Base-by-base conservation (phyloP, 1,284 basidiomycete genomes). In the Puccinia novopanici region DNA sequence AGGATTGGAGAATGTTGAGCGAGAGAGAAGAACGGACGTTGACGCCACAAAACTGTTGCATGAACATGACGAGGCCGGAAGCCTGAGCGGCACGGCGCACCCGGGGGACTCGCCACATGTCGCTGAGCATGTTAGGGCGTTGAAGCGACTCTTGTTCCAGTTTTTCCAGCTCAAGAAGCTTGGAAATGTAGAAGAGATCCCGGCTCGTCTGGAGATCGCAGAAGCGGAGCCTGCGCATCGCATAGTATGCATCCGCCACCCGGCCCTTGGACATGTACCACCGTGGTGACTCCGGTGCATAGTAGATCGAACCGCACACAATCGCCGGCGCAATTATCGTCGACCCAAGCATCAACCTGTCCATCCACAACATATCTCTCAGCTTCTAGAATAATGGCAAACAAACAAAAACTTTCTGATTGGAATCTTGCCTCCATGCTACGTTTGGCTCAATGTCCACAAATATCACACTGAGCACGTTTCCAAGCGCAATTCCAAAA, bases 81-180 rank as follows among this genome's bases (percentile, higher is more conserved):
- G n/a, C n/a, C n/a, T n/a, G n/a, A n/a, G n/a, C n/a, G n/a, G n/a
- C n/a, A n/a, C n/a, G n/a, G n/a, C n/a, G n/a, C n/a, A n/a, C n/a
- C n/a, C 93, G 89, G 19, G 90, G 91, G 27, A 93, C 87, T 22
- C 89, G 89, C 86, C 92, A 93, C 81, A 93, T 87, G 85, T 93
- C 90, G 34, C 88, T 34, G 82, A 91, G 55, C 30, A 80, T 81
- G 84, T 88, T 50, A 85, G 86, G 45, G 87, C 87, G 81, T 85
- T 83, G 9, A 89, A 73, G 82, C 59, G 92, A 87, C 78, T 89
- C 87, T 27, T 87, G n/a, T n/a, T n/a, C n/a, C n/a, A n/a, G n/a
- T 27, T 87, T 86, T 86, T 93, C 93, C 17, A 88, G 88, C 84
- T 91, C 89, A 2, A 92, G 87, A 5, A 90, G 86, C 27, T 90